These are phyloP conservation scores for Phytophthora citrophthora DNA, from an alignment of 352 stramenopile species.

Conservation along the genomic window DNA sequence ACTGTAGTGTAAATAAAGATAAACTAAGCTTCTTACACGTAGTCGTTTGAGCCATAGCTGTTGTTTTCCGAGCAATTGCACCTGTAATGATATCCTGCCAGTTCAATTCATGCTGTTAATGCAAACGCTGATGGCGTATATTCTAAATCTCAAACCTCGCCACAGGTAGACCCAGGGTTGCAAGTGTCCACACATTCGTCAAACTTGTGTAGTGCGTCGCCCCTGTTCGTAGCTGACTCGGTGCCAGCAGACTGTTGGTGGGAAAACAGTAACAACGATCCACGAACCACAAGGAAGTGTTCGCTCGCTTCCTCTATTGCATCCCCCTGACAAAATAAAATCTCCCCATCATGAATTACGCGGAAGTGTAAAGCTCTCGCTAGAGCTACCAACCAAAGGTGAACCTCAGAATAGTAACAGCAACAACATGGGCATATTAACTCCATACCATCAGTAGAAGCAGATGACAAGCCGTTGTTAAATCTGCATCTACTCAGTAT, in stretches of 20 bases:
- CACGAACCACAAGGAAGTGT: constrained; percentile 48
- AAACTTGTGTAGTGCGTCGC: background rate
- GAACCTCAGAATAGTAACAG: background rate
- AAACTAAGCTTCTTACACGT: constrained; percentile 33
- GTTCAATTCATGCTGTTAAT: too few relatives aligned
- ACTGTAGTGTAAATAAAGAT: background rate
- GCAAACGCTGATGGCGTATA: too few relatives aligned
- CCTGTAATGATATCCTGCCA: constrained; percentile 42
- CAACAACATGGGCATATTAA: too few relatives aligned
- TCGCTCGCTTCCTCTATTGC: constrained; percentile 42
- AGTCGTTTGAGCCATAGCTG: constrained; percentile 48
- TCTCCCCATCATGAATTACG: constrained; percentile 47
- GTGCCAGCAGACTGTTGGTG: constrained; percentile 24
- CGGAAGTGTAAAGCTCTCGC: constrained; percentile 41
- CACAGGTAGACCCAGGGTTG: constrained; percentile 40
- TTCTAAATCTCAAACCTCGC: constrained; percentile 42
- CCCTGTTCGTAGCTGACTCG: constrained; percentile 1
- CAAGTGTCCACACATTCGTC: constrained; percentile 49
- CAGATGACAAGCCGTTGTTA: constrained; percentile 34
- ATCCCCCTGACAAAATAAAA: constrained; percentile 50
- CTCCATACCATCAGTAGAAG: constrained; percentile 44
- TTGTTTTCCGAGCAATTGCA: constrained; percentile 40
- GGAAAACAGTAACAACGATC: constrained; percentile 51
- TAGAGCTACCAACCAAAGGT: constrained; percentile 30
- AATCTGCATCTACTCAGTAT: constrained; percentile 49